Conservation (phyloP, 2,329 filamentous ascomycete species). For the Leptodontidium sp. region DNA sequence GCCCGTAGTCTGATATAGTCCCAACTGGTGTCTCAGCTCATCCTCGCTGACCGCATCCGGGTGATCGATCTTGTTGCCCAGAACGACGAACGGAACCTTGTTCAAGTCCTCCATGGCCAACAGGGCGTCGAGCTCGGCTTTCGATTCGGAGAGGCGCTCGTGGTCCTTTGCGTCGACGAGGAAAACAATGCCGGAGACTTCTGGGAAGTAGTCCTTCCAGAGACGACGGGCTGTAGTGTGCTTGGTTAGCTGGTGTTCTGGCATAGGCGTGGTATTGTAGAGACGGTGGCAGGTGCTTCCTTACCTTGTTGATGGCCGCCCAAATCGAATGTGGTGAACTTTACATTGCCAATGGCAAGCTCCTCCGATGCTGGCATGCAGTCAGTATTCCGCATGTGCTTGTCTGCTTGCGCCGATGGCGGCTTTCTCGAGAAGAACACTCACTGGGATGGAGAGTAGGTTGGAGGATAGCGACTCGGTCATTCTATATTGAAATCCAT, state of each 20-base stretch:
- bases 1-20: slow-evolving; percentile 94
- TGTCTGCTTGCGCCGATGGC: slow-evolving; percentile 5
- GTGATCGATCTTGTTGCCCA: slow-evolving; percentile 99
- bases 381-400: slow-evolving; percentile 41
- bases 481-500: slow-evolving; percentile 66
- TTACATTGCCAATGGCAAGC: slow-evolving; percentile 89
- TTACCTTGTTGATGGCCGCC: slow-evolving; percentile 93
- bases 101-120: slow-evolving; percentile 95
- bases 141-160: slow-evolving; percentile 92
- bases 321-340: slow-evolving; percentile 93
- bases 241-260: slow-evolving; percentile 29
- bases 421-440: slow-evolving; percentile 23
- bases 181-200: slow-evolving; percentile 97
- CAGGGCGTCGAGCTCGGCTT: slow-evolving; percentile 95
- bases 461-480: slow-evolving; percentile 89
- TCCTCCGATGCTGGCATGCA: slow-evolving; percentile 78
- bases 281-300: background rate
- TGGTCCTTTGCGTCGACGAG: slow-evolving; percentile 97
- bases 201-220: slow-evolving; percentile 97
- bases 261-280: background rate
- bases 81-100: slow-evolving; percentile 94
- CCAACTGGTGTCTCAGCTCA: slow-evolving; percentile 89
- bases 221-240: slow-evolving; percentile 76
- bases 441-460: slow-evolving; percentile 91
- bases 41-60: slow-evolving; percentile 95